phyloP scores from a whole-genome alignment of 768 basidiomycete genomes.

The Boletellus ananiceps region DNA sequence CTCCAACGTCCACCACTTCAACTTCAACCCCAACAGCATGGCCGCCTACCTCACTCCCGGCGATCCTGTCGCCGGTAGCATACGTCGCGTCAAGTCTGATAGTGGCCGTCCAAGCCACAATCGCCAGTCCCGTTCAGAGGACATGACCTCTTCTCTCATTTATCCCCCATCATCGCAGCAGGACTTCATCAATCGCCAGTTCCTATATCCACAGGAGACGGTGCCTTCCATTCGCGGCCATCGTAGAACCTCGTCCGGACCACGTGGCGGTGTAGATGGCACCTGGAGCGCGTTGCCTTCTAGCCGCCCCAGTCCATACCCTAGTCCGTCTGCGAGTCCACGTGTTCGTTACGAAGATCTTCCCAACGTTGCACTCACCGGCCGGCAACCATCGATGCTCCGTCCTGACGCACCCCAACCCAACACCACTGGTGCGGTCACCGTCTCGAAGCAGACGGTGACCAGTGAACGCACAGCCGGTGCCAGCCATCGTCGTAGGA shows the following conservation, averaged over 20 bases:
- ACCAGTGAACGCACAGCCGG: constrained; percentile 87
- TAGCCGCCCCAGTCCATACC: constrained; percentile 56
- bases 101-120: constrained; percentile 39
- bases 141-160: constrained; percentile 37
- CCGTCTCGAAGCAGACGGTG: constrained; percentile 71
- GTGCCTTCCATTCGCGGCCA: constrained; percentile 38
- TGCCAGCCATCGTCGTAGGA: constrained; percentile 80
- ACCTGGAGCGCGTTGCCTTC: constrained; percentile 35
- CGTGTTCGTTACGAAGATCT: constrained; percentile 49
- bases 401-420: constrained; percentile 16
- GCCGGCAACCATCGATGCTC: constrained; percentile 22
- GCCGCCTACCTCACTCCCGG: constrained; percentile 36
- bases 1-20: constrained; percentile 28
- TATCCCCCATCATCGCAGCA: constrained; percentile 37
- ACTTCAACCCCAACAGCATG: constrained; percentile 38
- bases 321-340: constrained; percentile 64
- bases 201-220: constrained; percentile 38
- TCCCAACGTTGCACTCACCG: constrained; percentile 28
- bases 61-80: constrained; percentile 23
- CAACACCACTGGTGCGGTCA: constrained; percentile 2
- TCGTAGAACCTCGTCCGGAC: constrained; percentile 41
- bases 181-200: constrained; percentile 42
- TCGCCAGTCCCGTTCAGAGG: constrained; percentile 60
- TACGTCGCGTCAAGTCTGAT: constrained; percentile 54
- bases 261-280: constrained; percentile 28